phyloP scores from a whole-genome alignment of 768 basidiomycete species.

The Calocera viscosa region DNA sequence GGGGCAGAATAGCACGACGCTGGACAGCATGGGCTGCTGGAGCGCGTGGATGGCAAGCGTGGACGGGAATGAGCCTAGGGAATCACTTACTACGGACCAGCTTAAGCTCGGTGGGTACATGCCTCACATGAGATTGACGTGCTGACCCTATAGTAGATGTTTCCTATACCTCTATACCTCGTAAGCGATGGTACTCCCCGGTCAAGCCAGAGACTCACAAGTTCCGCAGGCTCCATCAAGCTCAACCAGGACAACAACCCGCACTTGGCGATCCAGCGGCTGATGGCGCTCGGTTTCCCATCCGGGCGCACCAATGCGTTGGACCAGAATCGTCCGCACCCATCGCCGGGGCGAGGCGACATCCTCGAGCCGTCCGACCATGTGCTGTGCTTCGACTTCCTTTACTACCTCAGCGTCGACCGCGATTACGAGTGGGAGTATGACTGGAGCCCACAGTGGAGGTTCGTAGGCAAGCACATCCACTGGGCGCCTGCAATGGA shows the following conservation, averaged over 20 bases:
- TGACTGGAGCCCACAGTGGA: constrained; percentile 19
- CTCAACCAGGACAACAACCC: neutral
- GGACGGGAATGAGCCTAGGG: neutral
- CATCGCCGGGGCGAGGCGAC: neutral
- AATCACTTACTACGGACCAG: too few species aligned
- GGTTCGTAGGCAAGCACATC: constrained; percentile 16
- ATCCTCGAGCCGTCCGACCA: constrained; percentile 18
- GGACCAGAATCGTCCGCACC: constrained; percentile 18
- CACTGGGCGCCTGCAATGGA: constrained; percentile 14
- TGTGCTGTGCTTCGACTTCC: constrained; percentile 17
- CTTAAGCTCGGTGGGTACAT: too few species aligned
- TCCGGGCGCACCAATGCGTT: constrained; percentile 10
- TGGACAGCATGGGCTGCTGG: constrained; percentile 33
- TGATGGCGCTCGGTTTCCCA: constrained; percentile 16
- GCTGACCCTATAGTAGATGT: neutral
- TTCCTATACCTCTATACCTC: neutral
- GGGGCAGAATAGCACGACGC: constrained; percentile 20
- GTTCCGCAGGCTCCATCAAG: neutral
- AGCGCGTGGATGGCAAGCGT: constrained; percentile 26
- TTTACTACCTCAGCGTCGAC: constrained; percentile 14
- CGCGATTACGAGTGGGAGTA: constrained; percentile 17
- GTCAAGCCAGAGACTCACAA: neutral
- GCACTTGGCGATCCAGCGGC: constrained; percentile 14
- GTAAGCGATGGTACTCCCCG: neutral
- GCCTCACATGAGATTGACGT: neutral